These are phyloP conservation scores for Hyphodiscus hymeniophilus DNA, from an alignment of 495 filamentous ascomycete genomes.

Conservation along the genomic window DNA sequence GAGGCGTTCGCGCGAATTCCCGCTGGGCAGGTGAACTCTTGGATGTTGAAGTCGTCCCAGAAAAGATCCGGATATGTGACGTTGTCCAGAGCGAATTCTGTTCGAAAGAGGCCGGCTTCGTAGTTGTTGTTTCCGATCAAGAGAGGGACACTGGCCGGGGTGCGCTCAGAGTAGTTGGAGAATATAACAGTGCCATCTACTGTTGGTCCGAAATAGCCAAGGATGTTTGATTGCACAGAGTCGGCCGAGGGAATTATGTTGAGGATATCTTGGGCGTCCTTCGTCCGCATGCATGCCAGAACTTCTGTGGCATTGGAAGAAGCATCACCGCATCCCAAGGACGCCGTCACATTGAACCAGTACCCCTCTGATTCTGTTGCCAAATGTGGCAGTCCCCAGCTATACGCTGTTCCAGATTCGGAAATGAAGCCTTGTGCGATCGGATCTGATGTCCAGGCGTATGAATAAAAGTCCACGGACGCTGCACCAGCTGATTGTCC, in stretches of 20 bases:
- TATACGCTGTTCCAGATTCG: constrained; percentile 43
- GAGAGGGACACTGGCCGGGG: constrained; percentile 30
- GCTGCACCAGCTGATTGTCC: constrained; percentile 43
- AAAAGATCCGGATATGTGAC: constrained; percentile 21
- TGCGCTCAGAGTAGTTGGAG: constrained; percentile 31
- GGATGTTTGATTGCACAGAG: constrained; percentile 12
- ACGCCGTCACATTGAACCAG: constrained; percentile 34
- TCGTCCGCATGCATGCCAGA: constrained; percentile 36
- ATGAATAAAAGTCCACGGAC: constrained; percentile 44
- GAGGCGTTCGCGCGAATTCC: constrained; percentile 27
- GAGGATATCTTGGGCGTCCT: constrained; percentile 27
- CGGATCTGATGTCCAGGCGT: constrained; percentile 37
- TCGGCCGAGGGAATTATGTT: constrained; percentile 24
- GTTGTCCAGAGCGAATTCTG: constrained; percentile 12
- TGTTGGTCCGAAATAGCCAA: constrained; percentile 38
- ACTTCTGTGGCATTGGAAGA: constrained; percentile 25
- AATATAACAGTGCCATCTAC: constrained; percentile 40
- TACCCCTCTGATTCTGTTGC: constrained; percentile 12
- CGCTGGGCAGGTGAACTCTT: constrained; percentile 38
- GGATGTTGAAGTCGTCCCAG: constrained; percentile 34
- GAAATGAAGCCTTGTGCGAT: constrained; percentile 39
- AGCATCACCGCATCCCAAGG: constrained; percentile 32
- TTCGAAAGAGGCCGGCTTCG: constrained; percentile 35
- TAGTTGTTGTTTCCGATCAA: constrained; percentile 39
- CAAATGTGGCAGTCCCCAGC: constrained; percentile 33